Evolutionary conservation across 768 basidiomycete genomes (phyloP), one percentile per base, ranked within the genome.

Genomic region (Pleurotus pulmonarius): DNA sequence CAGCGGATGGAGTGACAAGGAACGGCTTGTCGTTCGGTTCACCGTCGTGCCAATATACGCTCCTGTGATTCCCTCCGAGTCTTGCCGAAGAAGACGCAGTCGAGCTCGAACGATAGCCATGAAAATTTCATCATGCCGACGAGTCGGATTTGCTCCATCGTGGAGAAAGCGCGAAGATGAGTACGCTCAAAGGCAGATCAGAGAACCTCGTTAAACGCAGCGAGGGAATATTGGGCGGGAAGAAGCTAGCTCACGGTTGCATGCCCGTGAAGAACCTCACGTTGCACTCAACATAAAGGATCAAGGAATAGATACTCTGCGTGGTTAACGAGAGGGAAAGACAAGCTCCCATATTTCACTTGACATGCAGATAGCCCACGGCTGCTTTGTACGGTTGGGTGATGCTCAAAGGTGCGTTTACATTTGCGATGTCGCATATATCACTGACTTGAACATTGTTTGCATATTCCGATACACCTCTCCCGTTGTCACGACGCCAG

Each of bases 171-270:
- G 73, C 39, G 90, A 94, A 59, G 83, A 87, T 93, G 40, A 91
- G 82, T 62, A 97, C 95, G 0, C 96, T 90, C 59, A 98, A 98
- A 61, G 94, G 94, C 0, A 84, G 94, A 16, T 77, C 85, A 1
- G 96, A 98, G 70, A 88, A 85, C 52, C 76, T 98, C 26, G 65
- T 85, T 4, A 81, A 86, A 46, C 81, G 87, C 24, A 3, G 29
- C 29, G 80, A 83, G 3, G 88, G 90, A 0, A 88, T 95, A 81
- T 98, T 96, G 96, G 84, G 73, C 15, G 88, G 87, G 16, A 82
- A n/a, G n/a, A n/a, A n/a, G n/a, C n/a, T n/a, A 16, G 89, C 86
- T 52, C 89, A 73, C 61, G 68, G 69, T n/a, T n/a, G 57, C 25
- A 65, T 57, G n/a, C 39, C 16, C 40, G 39, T 46, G 8, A 26